Evolutionary conservation across 2,329 filamentous ascomycete species (phyloP).

Genomic region (Ceratocystis diversiconidia): DNA sequence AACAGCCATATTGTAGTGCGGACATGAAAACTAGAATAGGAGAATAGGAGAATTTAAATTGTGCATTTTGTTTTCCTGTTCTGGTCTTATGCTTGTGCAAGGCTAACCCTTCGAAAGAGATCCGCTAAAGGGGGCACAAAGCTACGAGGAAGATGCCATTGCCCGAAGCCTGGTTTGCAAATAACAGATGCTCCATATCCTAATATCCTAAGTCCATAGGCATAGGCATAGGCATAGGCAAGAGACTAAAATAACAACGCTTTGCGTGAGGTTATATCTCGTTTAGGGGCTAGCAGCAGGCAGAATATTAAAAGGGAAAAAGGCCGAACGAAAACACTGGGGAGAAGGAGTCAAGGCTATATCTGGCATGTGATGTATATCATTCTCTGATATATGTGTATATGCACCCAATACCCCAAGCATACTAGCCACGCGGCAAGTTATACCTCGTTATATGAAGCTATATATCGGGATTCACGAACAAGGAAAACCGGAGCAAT

Average conservation of each 20-base stretch:
- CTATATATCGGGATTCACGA: background rate
- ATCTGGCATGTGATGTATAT: background rate
- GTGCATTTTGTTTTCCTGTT: too few species aligned
- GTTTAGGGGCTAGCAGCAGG: background rate
- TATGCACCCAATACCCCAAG: background rate
- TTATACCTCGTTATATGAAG: background rate
- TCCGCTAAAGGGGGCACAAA: too few species aligned
- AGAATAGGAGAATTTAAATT: background rate
- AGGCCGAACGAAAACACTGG: background rate
- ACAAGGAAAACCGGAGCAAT: background rate
- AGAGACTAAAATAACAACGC: background rate
- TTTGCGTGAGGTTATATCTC: background rate
- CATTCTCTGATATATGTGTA: background rate
- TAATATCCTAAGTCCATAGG: too few species aligned
- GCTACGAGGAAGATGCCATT: too few species aligned
- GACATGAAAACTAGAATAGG: background rate
- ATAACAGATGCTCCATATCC: too few species aligned
- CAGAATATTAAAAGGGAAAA: background rate
- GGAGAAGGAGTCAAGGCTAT: background rate
- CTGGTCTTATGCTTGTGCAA: too few species aligned
- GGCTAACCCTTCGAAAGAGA: too few species aligned
- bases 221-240: too few species aligned
- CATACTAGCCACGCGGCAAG: background rate
- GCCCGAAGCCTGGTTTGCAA: too few species aligned
- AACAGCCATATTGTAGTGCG: background rate